Evolutionary conservation across 2,329 filamentous ascomycete species (phyloP).

Genomic region (Clonostachys solani): DNA sequence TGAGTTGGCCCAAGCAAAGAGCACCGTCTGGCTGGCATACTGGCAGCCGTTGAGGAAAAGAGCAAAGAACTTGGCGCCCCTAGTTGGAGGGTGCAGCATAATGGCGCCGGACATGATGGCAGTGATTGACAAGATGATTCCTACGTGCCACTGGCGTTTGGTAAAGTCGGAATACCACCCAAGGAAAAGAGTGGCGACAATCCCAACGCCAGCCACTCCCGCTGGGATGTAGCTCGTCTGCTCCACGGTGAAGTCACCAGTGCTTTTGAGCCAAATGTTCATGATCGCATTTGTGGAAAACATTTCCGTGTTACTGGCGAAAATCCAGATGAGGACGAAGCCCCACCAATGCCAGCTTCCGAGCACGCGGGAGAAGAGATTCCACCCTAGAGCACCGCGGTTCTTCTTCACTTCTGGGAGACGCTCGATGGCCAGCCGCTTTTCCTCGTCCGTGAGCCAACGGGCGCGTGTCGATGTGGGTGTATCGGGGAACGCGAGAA

Average conservation of each 20-base stretch:
- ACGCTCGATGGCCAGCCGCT: constrained; percentile 13
- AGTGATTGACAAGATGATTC: constrained; percentile 3
- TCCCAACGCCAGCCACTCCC: constrained; percentile 11
- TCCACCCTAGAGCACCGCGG: constrained; percentile 1
- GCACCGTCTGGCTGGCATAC: constrained; percentile 3
- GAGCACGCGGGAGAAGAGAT: constrained; percentile 1
- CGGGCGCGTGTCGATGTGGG: constrained; percentile 13
- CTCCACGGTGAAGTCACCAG: constrained; percentile 14
- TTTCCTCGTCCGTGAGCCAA: constrained; percentile 4
- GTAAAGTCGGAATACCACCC: background rate
- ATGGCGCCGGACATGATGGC: constrained; percentile 6
- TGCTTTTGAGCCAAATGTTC: constrained; percentile 20
- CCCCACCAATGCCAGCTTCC: background rate
- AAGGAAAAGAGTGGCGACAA: constrained; percentile 1
- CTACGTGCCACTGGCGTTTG: constrained; percentile 5
- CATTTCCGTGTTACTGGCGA: constrained; percentile 4
- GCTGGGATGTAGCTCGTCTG: constrained; percentile 47
- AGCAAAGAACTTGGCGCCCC: constrained; percentile 5
- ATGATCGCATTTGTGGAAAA: constrained; percentile 3
- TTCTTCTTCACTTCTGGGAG: constrained; percentile 1
- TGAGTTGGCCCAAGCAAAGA: constrained; percentile 9
- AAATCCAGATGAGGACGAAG: constrained; percentile 1
- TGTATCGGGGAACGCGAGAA: constrained; percentile 20
- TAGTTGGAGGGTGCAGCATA: constrained; percentile 6
- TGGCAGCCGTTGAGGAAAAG: constrained; percentile 6